Base-by-base conservation (phyloP, 108 stramenopile genomes). In the Fragilaria crotonensis region DNA sequence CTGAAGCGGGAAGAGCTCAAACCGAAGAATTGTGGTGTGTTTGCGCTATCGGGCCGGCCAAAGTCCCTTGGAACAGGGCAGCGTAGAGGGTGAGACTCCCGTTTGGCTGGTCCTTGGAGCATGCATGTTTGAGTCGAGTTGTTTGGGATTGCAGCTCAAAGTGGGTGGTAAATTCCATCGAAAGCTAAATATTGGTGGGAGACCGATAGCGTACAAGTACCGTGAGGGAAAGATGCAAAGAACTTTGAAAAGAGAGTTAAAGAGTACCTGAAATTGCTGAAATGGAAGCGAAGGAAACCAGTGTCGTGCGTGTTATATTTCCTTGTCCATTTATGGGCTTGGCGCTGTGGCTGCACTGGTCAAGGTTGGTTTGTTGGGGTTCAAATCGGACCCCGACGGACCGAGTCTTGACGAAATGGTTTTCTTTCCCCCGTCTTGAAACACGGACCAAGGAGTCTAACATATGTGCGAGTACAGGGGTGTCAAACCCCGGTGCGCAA, bases 201-300 rank as follows among this genome's bases (percentile, higher is more conserved):
- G 82, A 92, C 90, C 86, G 90, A 92, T 92, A 92, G 90, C 77
- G 85, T 76, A 89, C 85, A 89, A 93, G 86, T 88, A 93, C 90
- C 83, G 90, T 87, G 90, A 92, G 83, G 87, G 87, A 90, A 89
- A 79, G 83, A 83, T 89, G 87, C 76, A 93, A 89, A 93, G 91
- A 81, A 89, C 89, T 95, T 91, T 95, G 93, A 91, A 95, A 95
- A 95, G 93, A 95, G 89, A 91, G 93, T 94, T 84, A 95, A 95
- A 85, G 82, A 95, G 88, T 89, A 86, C 93, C 85, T 95, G 90
- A 95, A 95, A 90, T 91, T 88, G 94, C 80, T 87, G 82, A 91
- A 90, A 91, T 72, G 84, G 89, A 90, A 91, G 81, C 79, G 87
- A 86, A 85, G 82, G 89, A 81, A 83, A 85, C 83, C 85, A 90